Evolutionary conservation across 2,329 filamentous ascomycete genomes (phyloP).

Genomic region (Davidsoniella neocaledoniae): DNA sequence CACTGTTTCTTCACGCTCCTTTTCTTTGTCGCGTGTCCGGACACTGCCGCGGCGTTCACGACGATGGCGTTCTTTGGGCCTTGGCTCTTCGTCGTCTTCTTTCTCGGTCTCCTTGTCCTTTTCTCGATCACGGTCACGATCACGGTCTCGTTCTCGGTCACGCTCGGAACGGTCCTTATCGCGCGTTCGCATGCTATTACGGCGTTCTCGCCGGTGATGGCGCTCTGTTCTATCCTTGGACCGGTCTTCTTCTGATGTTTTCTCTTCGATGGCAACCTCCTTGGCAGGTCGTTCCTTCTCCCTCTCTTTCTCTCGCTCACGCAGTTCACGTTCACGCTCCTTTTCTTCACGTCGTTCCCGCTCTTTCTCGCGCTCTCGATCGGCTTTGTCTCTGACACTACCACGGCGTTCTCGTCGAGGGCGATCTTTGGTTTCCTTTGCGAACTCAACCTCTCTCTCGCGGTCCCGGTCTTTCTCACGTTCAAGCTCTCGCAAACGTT

Average conservation of each 20-base stretch:
- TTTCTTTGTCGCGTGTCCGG: constrained; percentile 7
- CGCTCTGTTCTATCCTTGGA: constrained; percentile 8
- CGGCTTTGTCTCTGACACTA: constrained; percentile 10
- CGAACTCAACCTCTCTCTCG: constrained; percentile 13
- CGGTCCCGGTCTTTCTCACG: constrained; percentile 10
- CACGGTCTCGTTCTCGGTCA: constrained; percentile 8
- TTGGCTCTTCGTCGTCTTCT: constrained; percentile 9
- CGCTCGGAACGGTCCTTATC: constrained; percentile 11
- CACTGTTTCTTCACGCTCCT: constrained; percentile 8
- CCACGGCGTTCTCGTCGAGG: constrained; percentile 11
- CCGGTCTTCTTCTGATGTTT: constrained; percentile 7
- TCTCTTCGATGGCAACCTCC: constrained; percentile 3
- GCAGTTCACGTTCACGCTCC: constrained; percentile 1
- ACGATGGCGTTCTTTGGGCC: constrained; percentile 7
- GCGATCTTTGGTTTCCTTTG: constrained; percentile 11
- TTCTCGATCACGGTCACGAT: constrained; percentile 12
- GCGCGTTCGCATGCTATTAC: constrained; percentile 12
- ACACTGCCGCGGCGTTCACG: constrained; percentile 11
- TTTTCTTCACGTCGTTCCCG: constrained; percentile 8
- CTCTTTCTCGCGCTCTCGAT: constrained; percentile 12
- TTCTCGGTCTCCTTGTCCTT: constrained; percentile 14
- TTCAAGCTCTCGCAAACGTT: constrained; percentile 5
- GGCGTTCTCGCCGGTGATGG: constrained; percentile 5
- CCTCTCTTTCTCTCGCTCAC: constrained; percentile 1
- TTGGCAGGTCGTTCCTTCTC: neutral